phyloP scores from a whole-genome alignment of 1,284 basidiomycete species.

The Cutaneotrichosporon curvatum region DNA sequence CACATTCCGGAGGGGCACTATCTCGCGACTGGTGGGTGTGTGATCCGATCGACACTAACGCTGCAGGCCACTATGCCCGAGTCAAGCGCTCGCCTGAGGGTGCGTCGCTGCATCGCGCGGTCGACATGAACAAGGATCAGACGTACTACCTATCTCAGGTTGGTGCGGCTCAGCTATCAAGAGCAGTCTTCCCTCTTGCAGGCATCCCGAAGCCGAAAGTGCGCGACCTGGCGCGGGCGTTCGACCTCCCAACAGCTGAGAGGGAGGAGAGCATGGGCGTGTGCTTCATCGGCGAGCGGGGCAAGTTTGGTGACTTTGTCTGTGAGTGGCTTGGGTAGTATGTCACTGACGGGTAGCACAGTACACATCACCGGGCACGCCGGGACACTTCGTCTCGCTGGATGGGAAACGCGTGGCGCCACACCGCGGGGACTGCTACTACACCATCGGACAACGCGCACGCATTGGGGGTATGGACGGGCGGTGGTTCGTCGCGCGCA shows the following conservation, averaged over 20 bases:
- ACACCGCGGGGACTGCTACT: constrained; percentile 78
- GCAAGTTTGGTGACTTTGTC: constrained; percentile 66
- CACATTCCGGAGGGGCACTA: constrained; percentile 52
- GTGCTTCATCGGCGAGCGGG: constrained; percentile 87
- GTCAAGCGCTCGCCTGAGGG: constrained; percentile 50
- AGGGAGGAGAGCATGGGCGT: constrained; percentile 89
- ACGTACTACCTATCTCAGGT: constrained; percentile 86
- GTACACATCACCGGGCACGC: constrained; percentile 65
- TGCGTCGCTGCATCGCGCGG: constrained; percentile 58
- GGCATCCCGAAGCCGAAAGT: constrained; percentile 62
- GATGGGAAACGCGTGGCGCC: constrained; percentile 55
- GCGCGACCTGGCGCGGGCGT: constrained; percentile 63
- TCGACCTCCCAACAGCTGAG: constrained; percentile 65
- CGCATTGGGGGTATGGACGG: constrained; percentile 58
- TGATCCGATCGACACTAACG: no score
- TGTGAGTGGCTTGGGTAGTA: constrained; percentile 49
- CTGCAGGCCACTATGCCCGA: constrained; percentile 88
- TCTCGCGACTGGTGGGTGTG: constrained; percentile 70
- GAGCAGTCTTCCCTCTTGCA: constrained; percentile 74
- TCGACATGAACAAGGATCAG: constrained; percentile 77
- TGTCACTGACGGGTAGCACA: constrained; percentile 52
- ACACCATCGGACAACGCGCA: constrained; percentile 77
- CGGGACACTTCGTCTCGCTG: constrained; percentile 56
- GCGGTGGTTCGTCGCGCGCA: constrained; percentile 69
- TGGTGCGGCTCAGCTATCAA: constrained; percentile 55